A percentile compares a stretch with the other conserved stretches of the same genome.
phyloP scores from a whole-genome alignment of 23 red algal species.

The Cyanidium caldarium region DNA sequence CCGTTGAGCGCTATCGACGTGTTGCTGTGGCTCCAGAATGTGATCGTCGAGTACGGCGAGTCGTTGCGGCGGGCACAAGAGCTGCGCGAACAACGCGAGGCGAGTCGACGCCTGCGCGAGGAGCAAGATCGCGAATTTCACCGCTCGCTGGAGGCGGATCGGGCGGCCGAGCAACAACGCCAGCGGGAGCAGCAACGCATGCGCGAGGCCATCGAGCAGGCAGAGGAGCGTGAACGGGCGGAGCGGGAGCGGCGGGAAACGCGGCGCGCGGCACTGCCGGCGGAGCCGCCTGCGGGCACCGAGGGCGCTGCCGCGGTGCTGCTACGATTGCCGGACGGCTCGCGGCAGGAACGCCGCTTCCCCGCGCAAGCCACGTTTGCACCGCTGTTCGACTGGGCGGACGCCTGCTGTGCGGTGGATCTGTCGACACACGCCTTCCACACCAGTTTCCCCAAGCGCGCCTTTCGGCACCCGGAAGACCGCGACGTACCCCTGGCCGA shows the following conservation, averaged over 20 bases:
- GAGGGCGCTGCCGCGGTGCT: conserved; percentile 33
- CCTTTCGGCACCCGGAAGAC: neutral
- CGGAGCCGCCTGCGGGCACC: conserved; percentile 37
- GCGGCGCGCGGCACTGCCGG: conserved; percentile 29
- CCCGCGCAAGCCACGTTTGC: conserved; percentile 20
- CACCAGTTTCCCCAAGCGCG: conserved; percentile 1
- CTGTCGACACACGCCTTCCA: neutral
- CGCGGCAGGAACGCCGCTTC: conserved; percentile 46
- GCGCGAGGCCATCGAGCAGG: conserved; percentile 12
- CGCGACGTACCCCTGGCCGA: neutral
- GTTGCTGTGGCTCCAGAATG: conserved; percentile 30
- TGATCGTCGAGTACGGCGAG: conserved; percentile 27
- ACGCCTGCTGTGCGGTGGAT: neutral
- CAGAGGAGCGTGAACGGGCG: conserved; percentile 21
- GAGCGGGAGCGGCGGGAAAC: conserved; percentile 8
- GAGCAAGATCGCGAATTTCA: conserved; percentile 81
- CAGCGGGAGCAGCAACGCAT: conserved; percentile 20
- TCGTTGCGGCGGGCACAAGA: conserved; percentile 17
- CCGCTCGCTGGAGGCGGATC: conserved; percentile 45
- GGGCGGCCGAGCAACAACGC: conserved; percentile 15
- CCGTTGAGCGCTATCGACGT: conserved; percentile 6
- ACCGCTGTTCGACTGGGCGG: conserved; percentile 87
- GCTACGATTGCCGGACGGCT: conserved; percentile 65
- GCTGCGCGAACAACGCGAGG: conserved; percentile 41
- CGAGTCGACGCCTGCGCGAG: conserved; percentile 38